Conservation (phyloP, 2,329 filamentous ascomycete genomes). For the Ophiostoma australiae region DNA sequence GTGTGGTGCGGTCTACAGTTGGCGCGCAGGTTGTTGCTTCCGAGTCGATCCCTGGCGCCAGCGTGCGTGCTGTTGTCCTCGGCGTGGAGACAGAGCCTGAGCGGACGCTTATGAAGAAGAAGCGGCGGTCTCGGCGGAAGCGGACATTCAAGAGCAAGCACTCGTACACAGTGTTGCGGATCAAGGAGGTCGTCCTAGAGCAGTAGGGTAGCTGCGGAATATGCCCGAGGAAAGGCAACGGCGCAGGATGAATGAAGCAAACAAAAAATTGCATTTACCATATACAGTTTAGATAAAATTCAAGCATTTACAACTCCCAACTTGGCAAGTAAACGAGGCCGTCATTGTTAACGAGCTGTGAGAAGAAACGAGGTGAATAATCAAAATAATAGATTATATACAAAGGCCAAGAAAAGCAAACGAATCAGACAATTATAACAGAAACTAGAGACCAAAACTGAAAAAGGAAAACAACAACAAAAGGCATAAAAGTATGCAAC, state of each 20-base stretch:
- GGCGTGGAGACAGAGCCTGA: conserved; percentile 78
- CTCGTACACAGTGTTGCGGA: conserved; percentile 75
- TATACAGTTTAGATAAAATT: not conserved
- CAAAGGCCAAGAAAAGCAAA: not conserved
- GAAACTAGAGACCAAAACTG: conserved; percentile 29
- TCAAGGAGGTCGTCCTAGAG: conserved; percentile 55
- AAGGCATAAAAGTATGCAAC: conserved; percentile 10
- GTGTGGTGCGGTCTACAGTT: not conserved
- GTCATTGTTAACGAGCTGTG: not conserved
- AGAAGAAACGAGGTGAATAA: not conserved
- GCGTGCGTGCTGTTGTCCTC: conserved; percentile 61
- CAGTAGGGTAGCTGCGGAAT: not conserved
- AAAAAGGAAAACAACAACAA: conserved; percentile 25
- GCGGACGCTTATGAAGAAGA: conserved; percentile 74
- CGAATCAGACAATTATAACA: not conserved
- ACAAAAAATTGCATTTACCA: not conserved
- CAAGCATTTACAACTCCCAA: not conserved
- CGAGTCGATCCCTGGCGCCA: conserved; percentile 23
- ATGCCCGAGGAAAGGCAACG: not conserved
- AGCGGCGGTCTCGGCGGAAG: conserved; percentile 67
- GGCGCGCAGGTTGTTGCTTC: conserved; percentile 1
- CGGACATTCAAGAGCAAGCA: conserved; percentile 86
- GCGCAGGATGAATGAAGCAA: not conserved
- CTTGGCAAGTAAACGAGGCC: not conserved
- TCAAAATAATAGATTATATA: conserved; percentile 9